Evolutionary conservation across 108 stramenopile genomes (phyloP).

Genomic region (Fragilariopsis cylindrus): DNA sequence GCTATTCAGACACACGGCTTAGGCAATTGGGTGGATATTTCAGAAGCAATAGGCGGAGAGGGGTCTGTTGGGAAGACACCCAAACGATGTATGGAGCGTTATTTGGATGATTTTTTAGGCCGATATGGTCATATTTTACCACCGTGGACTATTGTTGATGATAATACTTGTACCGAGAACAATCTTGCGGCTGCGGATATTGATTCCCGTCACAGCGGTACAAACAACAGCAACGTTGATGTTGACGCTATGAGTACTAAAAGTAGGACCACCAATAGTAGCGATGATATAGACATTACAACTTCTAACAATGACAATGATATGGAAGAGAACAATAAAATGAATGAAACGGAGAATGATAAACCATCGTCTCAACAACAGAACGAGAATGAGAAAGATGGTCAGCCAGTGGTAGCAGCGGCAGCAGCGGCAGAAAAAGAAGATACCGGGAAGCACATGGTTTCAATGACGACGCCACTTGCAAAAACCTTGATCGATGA

Average conservation of each 20-base stretch:
- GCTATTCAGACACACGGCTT: slow-evolving; percentile 77
- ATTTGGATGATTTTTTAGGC: slow-evolving; percentile 87
- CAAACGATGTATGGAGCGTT: slow-evolving; percentile 90
- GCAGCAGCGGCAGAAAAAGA: neutral
- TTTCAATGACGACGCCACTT: neutral
- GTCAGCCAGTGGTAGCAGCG: neutral
- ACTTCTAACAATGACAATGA: too few species aligned
- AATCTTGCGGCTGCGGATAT: slow-evolving; percentile 1
- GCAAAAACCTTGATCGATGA: slow-evolving; percentile 25
- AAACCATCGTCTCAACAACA: neutral
- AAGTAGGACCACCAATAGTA: too few species aligned
- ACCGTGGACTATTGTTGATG: slow-evolving; percentile 67
- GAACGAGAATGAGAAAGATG: neutral
- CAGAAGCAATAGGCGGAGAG: slow-evolving; percentile 76
- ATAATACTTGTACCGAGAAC: slow-evolving; percentile 20
- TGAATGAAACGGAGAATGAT: neutral
- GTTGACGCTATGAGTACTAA: too few species aligned
- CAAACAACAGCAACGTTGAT: too few species aligned
- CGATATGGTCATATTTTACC: slow-evolving; percentile 89
- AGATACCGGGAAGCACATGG: neutral
- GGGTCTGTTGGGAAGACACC: slow-evolving; percentile 69
- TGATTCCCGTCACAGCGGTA: slow-evolving; percentile 7
- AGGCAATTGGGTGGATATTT: slow-evolving; percentile 88
- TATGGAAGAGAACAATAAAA: neutral
- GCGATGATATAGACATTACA: too few species aligned